These are phyloP conservation scores for Penicillium concentricum DNA, from an alignment of 2,329 filamentous ascomycete species.

Conservation along the genomic window DNA sequence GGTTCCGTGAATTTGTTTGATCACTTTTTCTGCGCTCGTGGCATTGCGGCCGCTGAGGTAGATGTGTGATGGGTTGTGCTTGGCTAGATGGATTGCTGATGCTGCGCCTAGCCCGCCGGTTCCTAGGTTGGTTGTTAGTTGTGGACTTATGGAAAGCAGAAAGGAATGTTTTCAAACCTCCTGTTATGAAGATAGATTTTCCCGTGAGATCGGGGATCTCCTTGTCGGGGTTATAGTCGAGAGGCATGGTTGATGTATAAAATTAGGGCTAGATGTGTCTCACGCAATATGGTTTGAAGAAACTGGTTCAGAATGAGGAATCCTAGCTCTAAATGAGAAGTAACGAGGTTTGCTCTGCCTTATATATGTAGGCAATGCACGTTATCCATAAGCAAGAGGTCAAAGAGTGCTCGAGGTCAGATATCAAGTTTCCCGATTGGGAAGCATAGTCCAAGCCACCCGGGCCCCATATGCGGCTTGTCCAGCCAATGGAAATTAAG, in stretches of 20 bases:
- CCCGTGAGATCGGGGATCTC: conserved; percentile 41
- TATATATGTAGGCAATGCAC: neutral
- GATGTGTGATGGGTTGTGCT: conserved; percentile 39
- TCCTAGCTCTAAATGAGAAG: neutral
- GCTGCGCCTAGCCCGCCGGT: conserved; percentile 47
- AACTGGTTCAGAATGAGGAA: neutral
- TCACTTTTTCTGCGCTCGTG: conserved; percentile 33
- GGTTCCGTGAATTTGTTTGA: conserved; percentile 36
- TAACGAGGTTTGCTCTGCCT: neutral
- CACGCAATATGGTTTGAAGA: neutral
- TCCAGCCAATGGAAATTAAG: neutral
- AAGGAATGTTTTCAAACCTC: conserved; percentile 30
- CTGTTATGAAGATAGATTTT: conserved; percentile 51
- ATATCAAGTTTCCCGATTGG: neutral
- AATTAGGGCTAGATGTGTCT: neutral
- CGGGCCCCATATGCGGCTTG: neutral
- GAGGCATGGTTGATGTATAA: neutral
- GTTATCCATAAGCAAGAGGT: neutral
- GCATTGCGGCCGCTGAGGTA: conserved; percentile 38
- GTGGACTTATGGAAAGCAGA: neutral
- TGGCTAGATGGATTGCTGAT: conserved; percentile 40
- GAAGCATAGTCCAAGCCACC: neutral
- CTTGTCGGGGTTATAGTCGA: conserved; percentile 29
- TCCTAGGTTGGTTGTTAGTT: conserved; percentile 5
- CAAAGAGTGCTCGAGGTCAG: no score